Percentiles rank a stretch among this genome's conserved stretches.
phyloP scores from a whole-genome alignment of 75 land plant genomes.

The Selaginella tamariscina region DNA sequence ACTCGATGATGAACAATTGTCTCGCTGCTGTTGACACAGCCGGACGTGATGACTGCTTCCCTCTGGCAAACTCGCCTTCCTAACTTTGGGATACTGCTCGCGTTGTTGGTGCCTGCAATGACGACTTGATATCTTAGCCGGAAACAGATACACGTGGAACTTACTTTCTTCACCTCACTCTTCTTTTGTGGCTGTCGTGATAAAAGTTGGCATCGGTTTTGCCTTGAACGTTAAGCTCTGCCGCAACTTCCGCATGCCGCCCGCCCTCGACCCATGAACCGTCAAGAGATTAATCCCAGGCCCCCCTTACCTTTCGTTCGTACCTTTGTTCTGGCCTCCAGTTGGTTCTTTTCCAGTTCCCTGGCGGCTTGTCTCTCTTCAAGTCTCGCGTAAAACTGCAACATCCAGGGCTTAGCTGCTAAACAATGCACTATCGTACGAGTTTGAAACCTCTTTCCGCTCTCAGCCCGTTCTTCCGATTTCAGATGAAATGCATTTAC shows the following conservation, averaged over 20 bases:
- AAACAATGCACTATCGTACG: no score
- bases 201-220: constrained; percentile 38
- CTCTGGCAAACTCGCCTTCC: not conserved
- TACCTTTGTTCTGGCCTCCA: not conserved
- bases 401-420: no score
- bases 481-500: not conserved
- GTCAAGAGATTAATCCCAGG: not conserved
- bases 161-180: not conserved
- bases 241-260: constrained; percentile 22
- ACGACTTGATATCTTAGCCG: not conserved
- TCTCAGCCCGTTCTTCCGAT: not conserved
- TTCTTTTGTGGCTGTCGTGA: not conserved
- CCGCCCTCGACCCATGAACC: constrained; percentile 29
- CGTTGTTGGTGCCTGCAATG: not conserved
- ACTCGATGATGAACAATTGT: no score
- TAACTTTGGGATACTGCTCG: not conserved
- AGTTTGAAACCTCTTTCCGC: not conserved
- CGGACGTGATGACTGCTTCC: not conserved
- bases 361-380: not conserved
- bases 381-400: not conserved
- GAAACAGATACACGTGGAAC: no score
- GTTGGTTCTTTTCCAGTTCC: not conserved
- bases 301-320: not conserved
- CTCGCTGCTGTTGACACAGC: not conserved
- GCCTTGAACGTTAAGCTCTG: constrained; percentile 35